A percentile compares a stretch with the other conserved stretches of the same genome.
Evolutionary conservation across 2,329 filamentous ascomycete species (phyloP).

Genomic region (Neonectria ditissima): DNA sequence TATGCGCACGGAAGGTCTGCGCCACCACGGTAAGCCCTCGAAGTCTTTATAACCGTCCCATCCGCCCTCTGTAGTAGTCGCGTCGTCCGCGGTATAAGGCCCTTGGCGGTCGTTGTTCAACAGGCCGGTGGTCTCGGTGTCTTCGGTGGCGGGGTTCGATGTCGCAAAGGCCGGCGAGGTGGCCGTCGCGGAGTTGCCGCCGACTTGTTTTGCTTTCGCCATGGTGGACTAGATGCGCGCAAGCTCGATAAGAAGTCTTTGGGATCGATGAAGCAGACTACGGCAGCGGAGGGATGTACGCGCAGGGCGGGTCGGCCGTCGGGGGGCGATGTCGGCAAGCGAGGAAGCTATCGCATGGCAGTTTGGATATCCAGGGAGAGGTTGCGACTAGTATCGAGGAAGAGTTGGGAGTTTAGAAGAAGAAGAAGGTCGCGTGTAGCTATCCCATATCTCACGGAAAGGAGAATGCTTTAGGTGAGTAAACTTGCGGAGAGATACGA

Average conservation of each 20-base stretch:
- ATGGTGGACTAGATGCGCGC: neutral
- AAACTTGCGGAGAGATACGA: neutral
- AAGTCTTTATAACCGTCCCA: constrained; percentile 71
- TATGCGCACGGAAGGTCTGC: constrained; percentile 67
- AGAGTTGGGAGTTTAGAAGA: neutral
- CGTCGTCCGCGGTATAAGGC: constrained; percentile 20
- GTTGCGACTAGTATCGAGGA: constrained; percentile 11
- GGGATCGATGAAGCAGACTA: neutral
- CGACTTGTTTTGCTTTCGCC: constrained; percentile 8
- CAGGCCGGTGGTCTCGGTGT: constrained; percentile 55
- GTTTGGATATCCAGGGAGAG: neutral
- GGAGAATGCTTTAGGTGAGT: neutral
- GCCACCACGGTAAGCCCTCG: constrained; percentile 70
- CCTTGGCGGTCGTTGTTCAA: constrained; percentile 48
- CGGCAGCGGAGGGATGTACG: constrained; percentile 1
- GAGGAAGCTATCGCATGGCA: constrained; percentile 21
- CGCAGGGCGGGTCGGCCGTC: constrained; percentile 5
- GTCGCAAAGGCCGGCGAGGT: constrained; percentile 6
- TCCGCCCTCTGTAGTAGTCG: constrained; percentile 34
- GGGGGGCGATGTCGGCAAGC: constrained; percentile 6
- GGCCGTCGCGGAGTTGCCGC: neutral
- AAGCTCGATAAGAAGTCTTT: neutral
- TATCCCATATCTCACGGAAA: constrained; percentile 2
- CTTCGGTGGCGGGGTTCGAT: constrained; percentile 14
- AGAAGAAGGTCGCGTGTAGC: neutral